phyloP scores from a whole-genome alignment of 306 rosid species.

The Herpetospermum pedunculosum region DNA sequence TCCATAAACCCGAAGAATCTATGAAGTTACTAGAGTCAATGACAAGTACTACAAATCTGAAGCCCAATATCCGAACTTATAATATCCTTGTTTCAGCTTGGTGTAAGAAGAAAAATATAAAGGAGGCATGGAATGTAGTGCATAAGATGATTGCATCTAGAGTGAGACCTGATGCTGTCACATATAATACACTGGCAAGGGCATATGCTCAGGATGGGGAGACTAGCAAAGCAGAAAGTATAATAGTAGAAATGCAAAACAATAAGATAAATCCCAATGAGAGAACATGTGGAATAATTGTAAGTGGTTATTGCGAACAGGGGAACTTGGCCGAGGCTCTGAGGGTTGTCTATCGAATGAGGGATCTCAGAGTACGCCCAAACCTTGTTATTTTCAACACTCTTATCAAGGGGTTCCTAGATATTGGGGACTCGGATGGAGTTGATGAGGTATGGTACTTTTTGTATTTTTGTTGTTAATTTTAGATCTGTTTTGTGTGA shows the following conservation, averaged over 20 bases:
- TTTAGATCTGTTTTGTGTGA: background rate
- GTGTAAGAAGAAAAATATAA: constrained; percentile 55
- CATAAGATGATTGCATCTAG: constrained; percentile 66
- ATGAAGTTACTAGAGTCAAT: constrained; percentile 60
- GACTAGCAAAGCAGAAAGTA: constrained; percentile 52
- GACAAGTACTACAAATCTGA: constrained; percentile 36
- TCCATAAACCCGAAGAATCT: constrained; percentile 63
- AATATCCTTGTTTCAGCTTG: constrained; percentile 78
- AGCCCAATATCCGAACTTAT: constrained; percentile 76
- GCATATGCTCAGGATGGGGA: constrained; percentile 84
- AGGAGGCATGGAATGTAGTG: constrained; percentile 69
- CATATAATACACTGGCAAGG: constrained; percentile 72
- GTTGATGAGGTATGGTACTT: constrained; percentile 44
- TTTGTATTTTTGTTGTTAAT: background rate
- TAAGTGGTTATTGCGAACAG: constrained; percentile 78
- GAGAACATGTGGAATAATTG: constrained; percentile 80
- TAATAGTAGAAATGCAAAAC: constrained; percentile 57
- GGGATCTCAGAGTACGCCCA: constrained; percentile 59
- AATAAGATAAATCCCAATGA: constrained; percentile 56
- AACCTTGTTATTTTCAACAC: constrained; percentile 78
- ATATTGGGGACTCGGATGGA: constrained; percentile 56
- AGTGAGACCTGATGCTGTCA: constrained; percentile 72
- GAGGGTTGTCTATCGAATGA: constrained; percentile 70
- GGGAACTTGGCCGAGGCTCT: constrained; percentile 74
- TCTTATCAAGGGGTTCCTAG: constrained; percentile 81